phyloP scores from a whole-genome alignment of 345 rosid genomes.

The Gossypium herbaceum region DNA sequence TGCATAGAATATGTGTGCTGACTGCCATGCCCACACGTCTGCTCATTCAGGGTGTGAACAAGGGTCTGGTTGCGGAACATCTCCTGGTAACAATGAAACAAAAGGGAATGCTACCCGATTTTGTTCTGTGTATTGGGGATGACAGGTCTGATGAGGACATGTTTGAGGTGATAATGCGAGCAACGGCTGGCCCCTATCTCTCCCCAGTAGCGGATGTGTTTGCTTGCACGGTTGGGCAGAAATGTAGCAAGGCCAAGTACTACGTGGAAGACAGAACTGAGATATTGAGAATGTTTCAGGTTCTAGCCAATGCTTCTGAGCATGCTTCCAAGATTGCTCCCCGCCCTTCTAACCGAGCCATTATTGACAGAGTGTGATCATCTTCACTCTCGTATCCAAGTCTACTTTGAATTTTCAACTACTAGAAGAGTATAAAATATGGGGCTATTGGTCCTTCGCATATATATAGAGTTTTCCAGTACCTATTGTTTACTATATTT shows the following conservation, averaged over 20 bases:
- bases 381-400: background rate
- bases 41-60: conserved; percentile 69
- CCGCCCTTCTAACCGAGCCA: background rate
- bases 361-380: conserved; percentile 10
- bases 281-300: conserved; percentile 73
- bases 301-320: conserved; percentile 47
- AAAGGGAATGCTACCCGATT: conserved; percentile 67
- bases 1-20: background rate
- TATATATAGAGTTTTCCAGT: background rate
- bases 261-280: conserved; percentile 79
- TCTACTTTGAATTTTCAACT: background rate
- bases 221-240: conserved; percentile 89
- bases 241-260: conserved; percentile 92
- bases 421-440: background rate
- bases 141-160: conserved; percentile 94
- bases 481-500: background rate
- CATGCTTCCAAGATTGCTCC: conserved; percentile 22
- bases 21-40: background rate
- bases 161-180: conserved; percentile 80
- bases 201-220: conserved; percentile 88
- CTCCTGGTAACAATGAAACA: conserved; percentile 57
- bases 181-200: conserved; percentile 49
- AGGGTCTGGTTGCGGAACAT: conserved; percentile 74
- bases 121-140: conserved; percentile 89
- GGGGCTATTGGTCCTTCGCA: background rate